Conservation (phyloP, 2,329 filamentous ascomycete species). For the Xylariaceae sp. region DNA sequence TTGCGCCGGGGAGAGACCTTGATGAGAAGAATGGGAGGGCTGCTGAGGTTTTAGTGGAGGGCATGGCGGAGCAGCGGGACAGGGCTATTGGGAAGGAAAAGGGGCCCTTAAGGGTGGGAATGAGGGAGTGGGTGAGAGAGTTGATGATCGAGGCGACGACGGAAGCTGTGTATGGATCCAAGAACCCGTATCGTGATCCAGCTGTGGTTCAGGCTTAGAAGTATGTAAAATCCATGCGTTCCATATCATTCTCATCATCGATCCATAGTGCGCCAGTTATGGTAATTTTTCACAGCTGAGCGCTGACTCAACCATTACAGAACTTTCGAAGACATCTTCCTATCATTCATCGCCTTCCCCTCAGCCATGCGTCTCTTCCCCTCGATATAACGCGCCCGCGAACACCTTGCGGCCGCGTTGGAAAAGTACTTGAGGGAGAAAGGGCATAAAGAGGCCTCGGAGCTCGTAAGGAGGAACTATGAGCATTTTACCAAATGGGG, state of each 20-base stretch:
- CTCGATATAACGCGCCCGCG: slow-evolving; percentile 7
- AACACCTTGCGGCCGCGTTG: slow-evolving; percentile 12
- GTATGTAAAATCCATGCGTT: slow-evolving; percentile 1
- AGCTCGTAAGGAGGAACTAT: slow-evolving; percentile 19
- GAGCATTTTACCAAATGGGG: slow-evolving; percentile 21
- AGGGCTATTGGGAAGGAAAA: too few relatives aligned
- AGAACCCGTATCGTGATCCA: slow-evolving; percentile 24
- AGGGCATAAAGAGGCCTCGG: slow-evolving; percentile 19
- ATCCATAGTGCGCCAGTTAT: not conserved
- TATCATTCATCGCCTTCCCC: slow-evolving; percentile 12
- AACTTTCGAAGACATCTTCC: slow-evolving; percentile 13
- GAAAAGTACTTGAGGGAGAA: slow-evolving; percentile 18
- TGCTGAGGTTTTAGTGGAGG: slow-evolving; percentile 16
- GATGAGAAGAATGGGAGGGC: slow-evolving; percentile 20
- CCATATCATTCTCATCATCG: not conserved
- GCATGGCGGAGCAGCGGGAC: slow-evolving; percentile 13
- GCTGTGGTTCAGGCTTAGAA: slow-evolving; percentile 20
- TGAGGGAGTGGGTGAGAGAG: slow-evolving; percentile 17
- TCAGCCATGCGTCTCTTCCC: not conserved
- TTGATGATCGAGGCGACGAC: slow-evolving; percentile 19
- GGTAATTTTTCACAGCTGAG: not conserved
- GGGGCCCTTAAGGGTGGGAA: slow-evolving; percentile 1
- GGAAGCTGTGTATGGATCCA: slow-evolving; percentile 23
- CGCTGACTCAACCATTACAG: slow-evolving; percentile 5
- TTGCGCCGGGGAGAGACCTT: slow-evolving; percentile 15